Evolutionary conservation across 2,329 filamentous ascomycete genomes (phyloP).

Genomic region (Apiospora malaysiana): DNA sequence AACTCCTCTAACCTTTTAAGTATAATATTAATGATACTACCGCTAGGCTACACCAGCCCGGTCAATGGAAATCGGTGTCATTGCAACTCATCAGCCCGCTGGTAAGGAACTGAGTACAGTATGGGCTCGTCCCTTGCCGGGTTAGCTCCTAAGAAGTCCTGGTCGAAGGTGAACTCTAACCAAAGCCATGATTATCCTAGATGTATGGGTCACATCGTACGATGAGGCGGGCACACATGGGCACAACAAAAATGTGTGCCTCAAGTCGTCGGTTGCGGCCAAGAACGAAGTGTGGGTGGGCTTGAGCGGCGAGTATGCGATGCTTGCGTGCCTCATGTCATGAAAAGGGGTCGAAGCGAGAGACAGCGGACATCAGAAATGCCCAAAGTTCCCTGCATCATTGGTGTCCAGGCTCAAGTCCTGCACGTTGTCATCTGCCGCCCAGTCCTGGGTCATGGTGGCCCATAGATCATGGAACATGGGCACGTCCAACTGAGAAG

Average conservation of each 20-base stretch:
- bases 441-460: constrained; percentile 55
- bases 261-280: constrained; percentile 47
- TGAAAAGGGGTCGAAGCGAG: no score
- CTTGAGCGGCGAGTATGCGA: no score
- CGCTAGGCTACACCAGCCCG: constrained; percentile 11
- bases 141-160: background rate
- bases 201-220: constrained; percentile 54
- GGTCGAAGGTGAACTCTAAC: background rate
- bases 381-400: background rate
- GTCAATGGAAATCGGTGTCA: background rate
- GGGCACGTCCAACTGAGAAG: background rate
- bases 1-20: constrained; percentile 13
- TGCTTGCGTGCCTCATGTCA: no score
- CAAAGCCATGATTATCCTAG: constrained; percentile 42
- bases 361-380: background rate
- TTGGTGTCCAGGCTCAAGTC: background rate
- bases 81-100: background rate
- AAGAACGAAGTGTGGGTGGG: no score
- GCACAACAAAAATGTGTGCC: constrained; percentile 54
- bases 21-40: constrained; percentile 3
- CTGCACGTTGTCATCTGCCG: constrained; percentile 26
- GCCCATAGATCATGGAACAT: constrained; percentile 53
- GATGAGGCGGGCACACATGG: constrained; percentile 54
- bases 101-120: background rate
- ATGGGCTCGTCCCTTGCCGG: background rate